These are phyloP conservation scores for Arthromyces matolae DNA, from an alignment of 768 basidiomycete species.

Conservation along the genomic window DNA sequence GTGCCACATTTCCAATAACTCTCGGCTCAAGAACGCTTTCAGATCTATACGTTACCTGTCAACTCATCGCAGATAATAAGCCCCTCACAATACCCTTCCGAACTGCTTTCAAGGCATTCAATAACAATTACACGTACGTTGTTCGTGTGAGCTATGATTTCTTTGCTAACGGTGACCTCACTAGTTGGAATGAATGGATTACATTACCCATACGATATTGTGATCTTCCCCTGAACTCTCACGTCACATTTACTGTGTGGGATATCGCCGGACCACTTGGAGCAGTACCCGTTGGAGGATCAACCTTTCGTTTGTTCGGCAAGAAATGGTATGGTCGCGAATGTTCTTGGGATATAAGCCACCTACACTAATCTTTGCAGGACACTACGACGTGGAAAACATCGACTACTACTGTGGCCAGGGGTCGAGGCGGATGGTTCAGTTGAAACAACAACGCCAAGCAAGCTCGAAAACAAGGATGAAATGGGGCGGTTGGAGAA, in stretches of 20 bases:
- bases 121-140: conserved; percentile 69
- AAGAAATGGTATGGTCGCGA: conserved; percentile 77
- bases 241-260: conserved; percentile 93
- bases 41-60: conserved; percentile 91
- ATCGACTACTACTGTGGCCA: conserved; percentile 81
- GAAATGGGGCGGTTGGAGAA: conserved; percentile 96
- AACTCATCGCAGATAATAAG: conserved; percentile 90
- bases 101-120: conserved; percentile 91
- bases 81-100: conserved; percentile 88
- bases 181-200: conserved; percentile 90
- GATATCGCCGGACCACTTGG: conserved; percentile 84
- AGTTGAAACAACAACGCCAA: conserved; percentile 78
- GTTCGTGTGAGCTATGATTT: not conserved
- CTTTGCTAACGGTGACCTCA: not conserved
- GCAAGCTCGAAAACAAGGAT: conserved; percentile 75
- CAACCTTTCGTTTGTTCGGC: conserved; percentile 87
- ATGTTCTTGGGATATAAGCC: not conserved
- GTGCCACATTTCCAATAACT: conserved; percentile 25
- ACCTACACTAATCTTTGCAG: conserved; percentile 33
- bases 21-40: conserved; percentile 64
- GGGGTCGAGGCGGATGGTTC: conserved; percentile 84
- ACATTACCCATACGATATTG: conserved; percentile 90
- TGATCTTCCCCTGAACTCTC: conserved; percentile 85
- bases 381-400: conserved; percentile 88
- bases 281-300: conserved; percentile 83